Base-by-base conservation (phyloP, 2,329 filamentous ascomycete genomes). In the Penicillium sp. region DNA sequence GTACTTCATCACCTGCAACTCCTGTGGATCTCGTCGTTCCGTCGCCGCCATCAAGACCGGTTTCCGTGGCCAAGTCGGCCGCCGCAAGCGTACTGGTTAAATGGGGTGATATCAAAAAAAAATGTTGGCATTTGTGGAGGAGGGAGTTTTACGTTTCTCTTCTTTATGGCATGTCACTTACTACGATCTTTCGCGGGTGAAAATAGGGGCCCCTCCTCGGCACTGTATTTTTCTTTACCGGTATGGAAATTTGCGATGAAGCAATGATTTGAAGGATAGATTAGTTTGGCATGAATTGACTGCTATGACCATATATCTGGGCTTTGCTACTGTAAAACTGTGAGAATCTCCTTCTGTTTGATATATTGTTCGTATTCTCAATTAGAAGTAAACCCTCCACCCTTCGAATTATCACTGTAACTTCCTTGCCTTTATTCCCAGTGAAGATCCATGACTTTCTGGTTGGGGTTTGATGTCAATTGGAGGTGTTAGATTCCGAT, bases 21-120 rank as follows among this genome's bases (percentile, higher is more conserved):
- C 87, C 52, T 91, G 88, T 68, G 87, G 87, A 59, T 89, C 86
- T 46, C 83, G 93, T 77, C 88, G 92, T 73, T 91, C 87, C 69
- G 93, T 97, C 73, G 91, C 91, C 55, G 92, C 94, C 64, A 99
- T 99, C 88, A 99, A 99, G 87, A 96, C 91, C 56, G 94, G 94
- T 91, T 99, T 99, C 91, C 95, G 92, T 69, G 94, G 94, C 76
- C 94, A 97, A 80, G 90, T 99, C 76, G 94, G 94, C 75, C 97
- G 97, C 89, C 89, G 94, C 84, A 94, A 87, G 83, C 95, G 95
- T 85, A 85, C 90, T 76, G 89, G 83, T 76, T 95, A 91, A 82
- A 65, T 50, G 51, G 46, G 46, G 56, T 51, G 44, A 45, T 42
- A 41, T 49, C 27, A 34, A 26, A 46, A 41, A 42, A 42, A 42